A percentile compares a stretch with the other conserved stretches of the same genome.
Evolutionary conservation across 2,329 filamentous ascomycete genomes (phyloP).

Genomic region (Helotiales sp.): DNA sequence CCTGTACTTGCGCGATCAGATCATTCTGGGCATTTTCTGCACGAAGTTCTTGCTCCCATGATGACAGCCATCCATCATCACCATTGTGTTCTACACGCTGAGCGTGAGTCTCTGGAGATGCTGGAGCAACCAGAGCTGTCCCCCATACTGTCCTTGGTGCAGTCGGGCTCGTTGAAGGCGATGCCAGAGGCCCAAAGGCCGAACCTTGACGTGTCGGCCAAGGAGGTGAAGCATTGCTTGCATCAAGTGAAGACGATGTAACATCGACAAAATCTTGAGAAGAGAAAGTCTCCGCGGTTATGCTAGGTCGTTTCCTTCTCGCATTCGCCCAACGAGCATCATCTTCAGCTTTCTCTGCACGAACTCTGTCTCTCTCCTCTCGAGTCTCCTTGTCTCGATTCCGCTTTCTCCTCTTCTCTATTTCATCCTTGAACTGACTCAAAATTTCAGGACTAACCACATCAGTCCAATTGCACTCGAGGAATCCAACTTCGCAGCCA

Average conservation of each 20-base stretch:
- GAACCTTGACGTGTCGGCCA: slow-evolving; percentile 61
- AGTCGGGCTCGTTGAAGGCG: slow-evolving; percentile 81
- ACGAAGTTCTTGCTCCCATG: slow-evolving; percentile 78
- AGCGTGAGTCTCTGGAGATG: slow-evolving; percentile 59
- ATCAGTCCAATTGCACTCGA: slow-evolving; percentile 79
- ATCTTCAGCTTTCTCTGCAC: slow-evolving; percentile 71
- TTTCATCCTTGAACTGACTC: slow-evolving; percentile 65
- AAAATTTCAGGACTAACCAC: slow-evolving; percentile 66
- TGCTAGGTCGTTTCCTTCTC: slow-evolving; percentile 59
- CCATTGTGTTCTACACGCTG: slow-evolving; percentile 37
- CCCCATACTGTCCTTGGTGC: slow-evolving; percentile 87
- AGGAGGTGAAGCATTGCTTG: slow-evolving; percentile 52
- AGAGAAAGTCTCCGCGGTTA: slow-evolving; percentile 41
- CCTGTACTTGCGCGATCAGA: slow-evolving; percentile 62
- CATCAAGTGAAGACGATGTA: slow-evolving; percentile 52
- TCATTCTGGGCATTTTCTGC: slow-evolving; percentile 67
- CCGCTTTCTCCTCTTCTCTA: slow-evolving; percentile 64
- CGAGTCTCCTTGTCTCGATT: slow-evolving; percentile 70
- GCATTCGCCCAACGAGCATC: slow-evolving; percentile 66
- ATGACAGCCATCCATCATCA: slow-evolving; percentile 87
- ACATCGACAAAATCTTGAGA: slow-evolving; percentile 71
- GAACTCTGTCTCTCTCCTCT: slow-evolving; percentile 71
- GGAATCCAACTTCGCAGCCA: slow-evolving; percentile 73
- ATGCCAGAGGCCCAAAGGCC: slow-evolving; percentile 72
- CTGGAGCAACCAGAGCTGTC: slow-evolving; percentile 69